Base-by-base conservation (phyloP, 75 land plant genomes). In the Cunninghamia lanceolata region DNA sequence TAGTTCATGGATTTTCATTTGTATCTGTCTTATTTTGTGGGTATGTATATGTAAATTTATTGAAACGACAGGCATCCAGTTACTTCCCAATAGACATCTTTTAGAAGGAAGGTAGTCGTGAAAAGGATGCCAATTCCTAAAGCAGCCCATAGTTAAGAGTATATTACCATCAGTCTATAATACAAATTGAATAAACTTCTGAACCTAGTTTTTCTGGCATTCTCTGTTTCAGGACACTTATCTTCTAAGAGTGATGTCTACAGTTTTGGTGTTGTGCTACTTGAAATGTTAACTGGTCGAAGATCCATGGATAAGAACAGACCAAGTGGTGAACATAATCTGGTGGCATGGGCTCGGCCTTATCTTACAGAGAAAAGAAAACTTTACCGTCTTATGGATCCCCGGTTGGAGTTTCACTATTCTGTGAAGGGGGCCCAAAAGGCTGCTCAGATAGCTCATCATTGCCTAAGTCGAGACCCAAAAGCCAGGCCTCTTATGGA, bases 301-400 rank as follows among this genome's bases (percentile, higher is more conserved):
- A 91, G 96, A 85, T 90, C 96, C 8, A 83, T 94, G 91, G 96
- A 94, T 92, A 94, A 94, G 89, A 93, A 92, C 45, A 89, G 96
- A 42, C 94, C 96, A 21, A 87, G 89, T 74, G 88, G 88, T 32
- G 94, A 94, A 82, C 94, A 93, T 54, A 93, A 93, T 78, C 89
- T 94, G 25, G 94, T 93, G 14, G 84, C 88, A 47, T 94, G 96
- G 96, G 95, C 94, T 45, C 50, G 91, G 5, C 95, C 90, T 35
- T 90, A 92, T 83, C 83, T 94, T 46, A 85, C 84, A 11, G 96
- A 94, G 74, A 90, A 89, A 68, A 78, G 93, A 83, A 94, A 88
- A 83, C 88, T 94, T n/a, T 88, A 85, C 40, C 96, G 88, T 40
- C 54, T 94, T 50, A 87, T 94, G 13, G 96, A 94, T 56, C 96